A percentile compares a stretch with the other conserved stretches of the same genome.
Conservation (phyloP, 2,329 filamentous ascomycete genomes). For the Trichoderma sp. region DNA sequence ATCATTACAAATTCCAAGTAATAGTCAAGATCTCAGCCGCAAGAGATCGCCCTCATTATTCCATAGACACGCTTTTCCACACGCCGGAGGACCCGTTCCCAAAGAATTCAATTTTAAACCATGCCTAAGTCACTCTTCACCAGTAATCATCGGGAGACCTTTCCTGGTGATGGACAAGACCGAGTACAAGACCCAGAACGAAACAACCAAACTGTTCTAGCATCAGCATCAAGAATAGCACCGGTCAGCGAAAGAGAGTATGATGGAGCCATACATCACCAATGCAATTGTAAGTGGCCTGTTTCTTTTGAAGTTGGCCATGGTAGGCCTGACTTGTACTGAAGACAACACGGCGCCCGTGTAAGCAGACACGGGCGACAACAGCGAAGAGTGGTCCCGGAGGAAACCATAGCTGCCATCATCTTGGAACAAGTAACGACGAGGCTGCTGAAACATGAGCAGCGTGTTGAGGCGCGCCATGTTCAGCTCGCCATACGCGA, state of each 20-base stretch:
- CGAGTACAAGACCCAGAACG: neutral
- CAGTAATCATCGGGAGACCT: too few species aligned
- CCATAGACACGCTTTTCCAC: neutral
- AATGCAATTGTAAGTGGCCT: slow-evolving; percentile 34
- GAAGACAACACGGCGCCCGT: slow-evolving; percentile 44
- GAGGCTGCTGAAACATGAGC: neutral
- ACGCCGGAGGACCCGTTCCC: neutral
- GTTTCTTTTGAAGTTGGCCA: slow-evolving; percentile 31
- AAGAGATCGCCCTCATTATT: neutral
- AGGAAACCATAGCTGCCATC: neutral
- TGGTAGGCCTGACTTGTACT: slow-evolving; percentile 45
- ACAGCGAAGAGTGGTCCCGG: slow-evolving; percentile 38
- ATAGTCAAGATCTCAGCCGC: neutral
- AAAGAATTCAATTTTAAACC: neutral
- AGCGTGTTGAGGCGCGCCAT: slow-evolving; percentile 9
- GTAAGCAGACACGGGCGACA: slow-evolving; percentile 40
- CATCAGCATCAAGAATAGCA: neutral
- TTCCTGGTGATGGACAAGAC: neutral
- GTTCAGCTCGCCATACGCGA: slow-evolving; percentile 17
- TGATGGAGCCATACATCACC: slow-evolving; percentile 44
- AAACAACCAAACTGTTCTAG: neutral
- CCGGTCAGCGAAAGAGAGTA: slow-evolving; percentile 34
- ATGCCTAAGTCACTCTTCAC: neutral
- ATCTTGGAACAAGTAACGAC: neutral
- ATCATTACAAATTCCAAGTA: neutral